These are phyloP conservation scores for Termitomyces sp. DNA, from an alignment of 768 basidiomycete genomes.

Conservation along the genomic window DNA sequence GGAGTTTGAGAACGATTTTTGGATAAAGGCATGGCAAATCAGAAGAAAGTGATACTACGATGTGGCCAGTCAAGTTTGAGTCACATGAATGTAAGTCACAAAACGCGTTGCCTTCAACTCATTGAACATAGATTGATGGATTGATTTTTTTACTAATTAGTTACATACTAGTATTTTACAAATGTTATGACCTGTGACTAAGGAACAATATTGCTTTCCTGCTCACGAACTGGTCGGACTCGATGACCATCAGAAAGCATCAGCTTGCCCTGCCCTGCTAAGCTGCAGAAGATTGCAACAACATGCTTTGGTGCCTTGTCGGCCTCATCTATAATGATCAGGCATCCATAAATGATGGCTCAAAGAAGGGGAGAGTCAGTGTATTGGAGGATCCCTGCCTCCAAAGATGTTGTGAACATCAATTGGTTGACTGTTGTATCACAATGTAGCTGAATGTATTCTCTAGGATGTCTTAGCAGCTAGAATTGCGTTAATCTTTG, in stretches of 20 bases:
- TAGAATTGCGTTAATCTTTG: conserved; percentile 14
- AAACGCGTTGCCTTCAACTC: too few relatives aligned
- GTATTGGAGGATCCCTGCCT: conserved; percentile 52
- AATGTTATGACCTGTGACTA: too few relatives aligned
- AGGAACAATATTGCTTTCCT: conserved; percentile 51
- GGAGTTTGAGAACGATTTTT: too few relatives aligned
- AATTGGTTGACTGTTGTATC: conserved; percentile 69
- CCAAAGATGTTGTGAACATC: conserved; percentile 62
- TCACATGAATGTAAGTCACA: too few relatives aligned
- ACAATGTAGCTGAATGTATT: conserved; percentile 67
- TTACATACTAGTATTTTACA: too few relatives aligned
- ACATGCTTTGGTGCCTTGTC: conserved; percentile 74
- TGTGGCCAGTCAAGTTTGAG: too few relatives aligned
- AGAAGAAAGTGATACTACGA: too few relatives aligned
- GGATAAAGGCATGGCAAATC: too few relatives aligned
- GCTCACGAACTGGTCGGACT: conserved; percentile 38
- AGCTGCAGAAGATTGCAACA: conserved; percentile 64
- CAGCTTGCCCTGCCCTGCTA: conserved; percentile 61
- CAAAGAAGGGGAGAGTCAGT: conserved; percentile 63
- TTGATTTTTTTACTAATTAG: too few relatives aligned
- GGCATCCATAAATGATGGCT: conserved; percentile 52
- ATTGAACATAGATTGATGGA: too few relatives aligned
- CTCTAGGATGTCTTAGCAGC: conserved; percentile 56
- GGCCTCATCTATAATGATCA: conserved; percentile 69
- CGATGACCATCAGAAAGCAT: conserved; percentile 59